Conservation (phyloP, 192 early-diverging fungal genomes). For the Paraglomus occultum region DNA sequence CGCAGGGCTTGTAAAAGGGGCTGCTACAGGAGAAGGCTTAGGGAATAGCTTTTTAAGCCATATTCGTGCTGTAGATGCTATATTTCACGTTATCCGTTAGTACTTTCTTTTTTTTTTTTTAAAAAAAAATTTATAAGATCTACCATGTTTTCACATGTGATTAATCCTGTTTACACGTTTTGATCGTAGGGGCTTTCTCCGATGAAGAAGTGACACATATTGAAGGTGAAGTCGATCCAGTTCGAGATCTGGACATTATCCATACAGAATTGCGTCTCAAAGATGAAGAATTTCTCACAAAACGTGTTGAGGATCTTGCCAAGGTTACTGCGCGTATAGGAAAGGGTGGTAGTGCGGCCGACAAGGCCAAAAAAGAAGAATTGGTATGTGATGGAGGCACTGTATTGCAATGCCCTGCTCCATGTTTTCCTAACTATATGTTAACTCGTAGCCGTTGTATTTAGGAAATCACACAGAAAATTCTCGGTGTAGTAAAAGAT, state of each 20-base stretch:
- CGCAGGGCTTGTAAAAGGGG: slow-evolving; percentile 96
- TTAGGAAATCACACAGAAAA: slow-evolving; percentile 60
- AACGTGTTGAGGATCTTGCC: slow-evolving; percentile 66
- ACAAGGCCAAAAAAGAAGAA: slow-evolving; percentile 92
- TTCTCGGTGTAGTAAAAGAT: slow-evolving; percentile 73
- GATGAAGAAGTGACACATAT: slow-evolving; percentile 95
- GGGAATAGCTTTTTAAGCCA: slow-evolving; percentile 96
- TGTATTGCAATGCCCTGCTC: background rate
- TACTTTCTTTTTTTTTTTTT: background rate
- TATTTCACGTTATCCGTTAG: slow-evolving; percentile 78
- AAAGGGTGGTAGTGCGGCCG: slow-evolving; percentile 72
- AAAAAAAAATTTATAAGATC: no score
- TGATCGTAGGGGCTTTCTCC: slow-evolving; percentile 64
- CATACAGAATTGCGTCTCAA: slow-evolving; percentile 93
- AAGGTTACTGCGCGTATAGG: slow-evolving; percentile 72
- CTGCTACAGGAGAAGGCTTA: slow-evolving; percentile 70
- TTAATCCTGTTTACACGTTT: background rate
- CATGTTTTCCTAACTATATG: background rate
- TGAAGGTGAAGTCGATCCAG: slow-evolving; percentile 85
- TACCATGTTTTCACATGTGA: no score
- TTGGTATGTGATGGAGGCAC: slow-evolving; percentile 34
- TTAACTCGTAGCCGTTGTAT: background rate
- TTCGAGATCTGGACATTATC: slow-evolving; percentile 92
- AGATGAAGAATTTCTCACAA: slow-evolving; percentile 82
- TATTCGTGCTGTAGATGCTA: slow-evolving; percentile 81